phyloP scores from a whole-genome alignment of 257 asterid genomes.

The Catharanthus roseus region DNA sequence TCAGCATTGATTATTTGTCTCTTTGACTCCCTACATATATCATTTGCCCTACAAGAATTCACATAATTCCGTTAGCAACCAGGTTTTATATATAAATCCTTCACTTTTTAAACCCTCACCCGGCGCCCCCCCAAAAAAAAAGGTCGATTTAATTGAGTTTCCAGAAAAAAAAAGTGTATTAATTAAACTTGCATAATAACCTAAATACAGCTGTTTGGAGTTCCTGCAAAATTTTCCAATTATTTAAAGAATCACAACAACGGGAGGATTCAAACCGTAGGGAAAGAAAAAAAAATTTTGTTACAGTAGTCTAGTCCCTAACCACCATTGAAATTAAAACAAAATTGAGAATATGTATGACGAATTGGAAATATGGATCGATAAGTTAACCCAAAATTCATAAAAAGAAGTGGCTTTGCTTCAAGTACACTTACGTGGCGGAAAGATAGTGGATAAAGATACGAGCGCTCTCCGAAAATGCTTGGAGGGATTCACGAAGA shows the following conservation, averaged over 20 bases:
- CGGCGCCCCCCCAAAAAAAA: too few relatives aligned
- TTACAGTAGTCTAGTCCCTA: not conserved
- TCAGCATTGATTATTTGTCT: slow-evolving; percentile 80
- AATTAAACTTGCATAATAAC: not conserved
- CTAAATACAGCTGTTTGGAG: not conserved
- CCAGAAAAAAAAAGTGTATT: not conserved
- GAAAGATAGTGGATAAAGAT: slow-evolving; percentile 86
- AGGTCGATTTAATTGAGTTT: not conserved
- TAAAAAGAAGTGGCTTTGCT: not conserved
- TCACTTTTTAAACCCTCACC: not conserved
- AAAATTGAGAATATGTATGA: not conserved
- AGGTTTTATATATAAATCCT: not conserved
- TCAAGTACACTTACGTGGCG: slow-evolving; percentile 47
- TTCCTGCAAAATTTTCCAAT: not conserved
- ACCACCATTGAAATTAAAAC: not conserved
- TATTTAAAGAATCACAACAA: not conserved
- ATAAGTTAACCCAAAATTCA: not conserved
- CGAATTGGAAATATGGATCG: not conserved
- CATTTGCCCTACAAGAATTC: slow-evolving; percentile 50
- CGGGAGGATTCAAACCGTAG: not conserved
- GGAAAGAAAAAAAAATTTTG: not conserved
- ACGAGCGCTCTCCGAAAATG: slow-evolving; percentile 82
- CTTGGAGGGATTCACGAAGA: slow-evolving; percentile 68
- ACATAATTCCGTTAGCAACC: not conserved
- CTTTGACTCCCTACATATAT: slow-evolving; percentile 78